These are phyloP conservation scores for Babesia bigemina DNA, from an alignment of 169 alveolate species.

Conservation along the genomic window DNA sequence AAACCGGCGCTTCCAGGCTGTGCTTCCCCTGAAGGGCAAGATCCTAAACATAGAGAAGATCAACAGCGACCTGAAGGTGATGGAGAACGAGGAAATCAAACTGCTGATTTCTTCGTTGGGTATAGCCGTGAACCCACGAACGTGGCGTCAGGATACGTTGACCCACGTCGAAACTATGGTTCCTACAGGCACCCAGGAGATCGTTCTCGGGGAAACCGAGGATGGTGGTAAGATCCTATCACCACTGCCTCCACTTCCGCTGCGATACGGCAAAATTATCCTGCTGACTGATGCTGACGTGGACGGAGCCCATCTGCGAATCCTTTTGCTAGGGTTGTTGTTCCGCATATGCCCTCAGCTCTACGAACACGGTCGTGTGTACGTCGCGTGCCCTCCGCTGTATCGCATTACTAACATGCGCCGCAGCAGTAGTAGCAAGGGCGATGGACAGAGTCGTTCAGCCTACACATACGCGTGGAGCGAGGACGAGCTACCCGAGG, in stretches of 20 bases:
- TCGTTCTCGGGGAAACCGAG: not conserved
- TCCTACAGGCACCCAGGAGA: conserved; percentile 21
- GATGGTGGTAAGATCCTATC: conserved; percentile 35
- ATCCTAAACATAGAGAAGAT: conserved; percentile 81
- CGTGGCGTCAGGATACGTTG: conserved; percentile 59
- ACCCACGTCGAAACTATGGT: conserved; percentile 38
- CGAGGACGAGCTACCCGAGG: conserved; percentile 53
- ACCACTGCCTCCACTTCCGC: conserved; percentile 22
- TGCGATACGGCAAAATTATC: conserved; percentile 79
- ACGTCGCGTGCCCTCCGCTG: conserved; percentile 82
- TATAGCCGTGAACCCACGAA: conserved; percentile 52
- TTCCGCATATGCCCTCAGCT: conserved; percentile 74
- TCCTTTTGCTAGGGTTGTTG: conserved; percentile 75
- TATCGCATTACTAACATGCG: conserved; percentile 73
- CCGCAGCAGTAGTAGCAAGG: conserved; percentile 13
- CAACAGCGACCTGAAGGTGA: conserved; percentile 66
- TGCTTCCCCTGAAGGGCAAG: conserved; percentile 82
- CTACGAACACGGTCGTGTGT: conserved; percentile 74
- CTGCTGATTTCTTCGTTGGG: conserved; percentile 57
- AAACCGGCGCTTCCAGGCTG: conserved; percentile 81
- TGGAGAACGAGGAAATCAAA: conserved; percentile 77
- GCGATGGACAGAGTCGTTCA: conserved; percentile 36
- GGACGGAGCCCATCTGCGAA: conserved; percentile 83
- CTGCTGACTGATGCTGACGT: conserved; percentile 85
- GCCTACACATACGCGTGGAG: conserved; percentile 68